These are phyloP conservation scores for Fraxinus quadrangulata DNA, from an alignment of 257 asterid genomes.

Conservation along the genomic window DNA sequence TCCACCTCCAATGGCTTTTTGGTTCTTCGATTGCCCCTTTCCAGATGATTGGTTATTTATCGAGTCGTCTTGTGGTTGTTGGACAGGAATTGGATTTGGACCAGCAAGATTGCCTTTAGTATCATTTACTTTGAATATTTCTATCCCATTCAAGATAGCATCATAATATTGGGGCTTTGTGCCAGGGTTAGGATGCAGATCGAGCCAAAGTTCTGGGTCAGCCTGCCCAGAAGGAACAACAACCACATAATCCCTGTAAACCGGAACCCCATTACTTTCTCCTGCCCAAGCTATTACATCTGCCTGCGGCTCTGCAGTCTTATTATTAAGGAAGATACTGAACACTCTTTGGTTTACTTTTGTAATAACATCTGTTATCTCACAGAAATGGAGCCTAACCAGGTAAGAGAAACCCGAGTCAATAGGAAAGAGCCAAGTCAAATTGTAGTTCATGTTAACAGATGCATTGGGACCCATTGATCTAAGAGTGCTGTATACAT, in stretches of 20 bases:
- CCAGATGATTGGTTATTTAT: slow-evolving; percentile 23
- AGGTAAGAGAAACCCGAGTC: slow-evolving; percentile 59
- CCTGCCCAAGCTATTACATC: slow-evolving; percentile 52
- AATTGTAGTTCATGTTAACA: slow-evolving; percentile 43
- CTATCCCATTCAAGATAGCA: slow-evolving; percentile 84
- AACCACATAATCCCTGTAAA: slow-evolving; percentile 62
- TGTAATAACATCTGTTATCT: slow-evolving; percentile 33
- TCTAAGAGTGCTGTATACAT: slow-evolving; percentile 49
- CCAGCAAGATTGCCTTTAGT: slow-evolving; percentile 73
- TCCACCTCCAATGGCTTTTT: slow-evolving; percentile 68
- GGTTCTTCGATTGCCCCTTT: slow-evolving; percentile 39
- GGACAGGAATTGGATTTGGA: slow-evolving; percentile 70
- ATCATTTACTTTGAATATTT: slow-evolving; percentile 69
- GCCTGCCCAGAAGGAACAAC: slow-evolving; percentile 56
- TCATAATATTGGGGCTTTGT: slow-evolving; percentile 47
- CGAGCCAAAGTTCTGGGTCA: slow-evolving; percentile 73
- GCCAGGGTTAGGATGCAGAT: slow-evolving; percentile 52
- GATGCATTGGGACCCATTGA: slow-evolving; percentile 49
- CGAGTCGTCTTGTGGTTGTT: slow-evolving; percentile 36
- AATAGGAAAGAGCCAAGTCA: slow-evolving; percentile 52
- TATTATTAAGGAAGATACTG: slow-evolving; percentile 43
- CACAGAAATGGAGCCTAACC: slow-evolving; percentile 67
- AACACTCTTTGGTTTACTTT: slow-evolving; percentile 47
- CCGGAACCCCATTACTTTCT: slow-evolving; percentile 50
- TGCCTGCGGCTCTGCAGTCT: slow-evolving; percentile 41